Percentiles rank a stretch among this genome's conserved stretches.
Evolutionary conservation across 2,329 filamentous ascomycete genomes (phyloP).

Genomic region (Bertia moriformis): DNA sequence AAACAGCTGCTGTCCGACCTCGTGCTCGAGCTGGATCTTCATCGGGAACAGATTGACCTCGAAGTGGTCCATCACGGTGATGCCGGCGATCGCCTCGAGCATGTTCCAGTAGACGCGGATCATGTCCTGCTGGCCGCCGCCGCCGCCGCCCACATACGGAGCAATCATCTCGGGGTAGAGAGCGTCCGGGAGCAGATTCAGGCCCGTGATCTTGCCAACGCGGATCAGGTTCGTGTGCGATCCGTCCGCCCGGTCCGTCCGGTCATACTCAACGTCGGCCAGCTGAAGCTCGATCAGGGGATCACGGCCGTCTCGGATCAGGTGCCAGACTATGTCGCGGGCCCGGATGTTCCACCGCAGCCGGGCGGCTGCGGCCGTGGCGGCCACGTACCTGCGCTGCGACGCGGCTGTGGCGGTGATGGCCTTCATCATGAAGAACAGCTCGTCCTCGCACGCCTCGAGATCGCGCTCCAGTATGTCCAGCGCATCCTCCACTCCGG

Average conservation of each 20-base stretch:
- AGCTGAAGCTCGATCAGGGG: slow-evolving; percentile 88
- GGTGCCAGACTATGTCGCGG: slow-evolving; percentile 90
- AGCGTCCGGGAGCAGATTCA: slow-evolving; percentile 80
- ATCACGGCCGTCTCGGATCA: slow-evolving; percentile 74
- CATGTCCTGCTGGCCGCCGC: slow-evolving; percentile 50
- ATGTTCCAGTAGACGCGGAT: slow-evolving; percentile 93
- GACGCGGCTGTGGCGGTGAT: slow-evolving; percentile 98
- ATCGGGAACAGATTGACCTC: slow-evolving; percentile 87
- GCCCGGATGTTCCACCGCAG: slow-evolving; percentile 89
- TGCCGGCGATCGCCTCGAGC: slow-evolving; percentile 93
- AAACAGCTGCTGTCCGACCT: slow-evolving; percentile 83
- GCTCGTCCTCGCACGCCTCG: slow-evolving; percentile 78
- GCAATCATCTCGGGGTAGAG: slow-evolving; percentile 93
- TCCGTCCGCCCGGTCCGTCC: slow-evolving; percentile 91
- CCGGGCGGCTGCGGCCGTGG: slow-evolving; percentile 50
- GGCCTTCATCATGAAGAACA: slow-evolving; percentile 99
- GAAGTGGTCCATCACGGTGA: slow-evolving; percentile 92
- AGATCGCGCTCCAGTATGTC: slow-evolving; percentile 90
- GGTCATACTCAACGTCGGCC: slow-evolving; percentile 78
- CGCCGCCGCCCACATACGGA: slow-evolving; percentile 63
- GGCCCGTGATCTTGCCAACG: slow-evolving; percentile 72
- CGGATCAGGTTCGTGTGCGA: slow-evolving; percentile 89
- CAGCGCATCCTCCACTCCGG: no score
- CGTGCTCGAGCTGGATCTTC: slow-evolving; percentile 82
- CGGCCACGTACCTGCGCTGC: slow-evolving; percentile 68